Percentiles rank a stretch among this genome's conserved stretches.
Evolutionary conservation across 2,329 filamentous ascomycete genomes (phyloP).

Genomic region (Ustilaginoidea virens): DNA sequence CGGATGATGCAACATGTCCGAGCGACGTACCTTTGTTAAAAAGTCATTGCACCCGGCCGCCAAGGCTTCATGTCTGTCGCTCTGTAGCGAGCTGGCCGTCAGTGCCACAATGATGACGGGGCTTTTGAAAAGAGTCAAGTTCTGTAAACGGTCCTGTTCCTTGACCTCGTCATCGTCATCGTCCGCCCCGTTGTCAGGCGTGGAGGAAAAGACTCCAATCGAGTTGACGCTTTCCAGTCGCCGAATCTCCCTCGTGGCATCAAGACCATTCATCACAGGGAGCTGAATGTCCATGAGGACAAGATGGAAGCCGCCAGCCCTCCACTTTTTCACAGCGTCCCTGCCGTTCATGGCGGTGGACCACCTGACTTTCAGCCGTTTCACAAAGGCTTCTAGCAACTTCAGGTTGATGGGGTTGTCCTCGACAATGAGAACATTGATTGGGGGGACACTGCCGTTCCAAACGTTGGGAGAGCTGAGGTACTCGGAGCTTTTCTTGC

Average conservation of each 20-base stretch:
- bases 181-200: conserved; percentile 34
- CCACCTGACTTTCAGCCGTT: conserved; percentile 88
- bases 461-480: conserved; percentile 46
- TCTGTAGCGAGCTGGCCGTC: conserved; percentile 87
- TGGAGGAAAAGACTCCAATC: conserved; percentile 79
- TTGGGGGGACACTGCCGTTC: conserved; percentile 76
- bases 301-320: conserved; percentile 79
- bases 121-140: conserved; percentile 69
- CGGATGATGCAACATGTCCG: not conserved
- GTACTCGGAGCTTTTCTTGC: conserved; percentile 33
- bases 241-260: conserved; percentile 89
- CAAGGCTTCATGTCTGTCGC: conserved; percentile 85
- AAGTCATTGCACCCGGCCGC: conserved; percentile 97
- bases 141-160: conserved; percentile 54
- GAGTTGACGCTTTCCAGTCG: conserved; percentile 78
- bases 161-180: conserved; percentile 31
- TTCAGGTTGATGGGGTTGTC: conserved; percentile 97
- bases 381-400: conserved; percentile 88
- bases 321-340: conserved; percentile 89
- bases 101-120: conserved; percentile 96
- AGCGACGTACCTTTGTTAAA: conserved; percentile 65
- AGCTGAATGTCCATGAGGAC: conserved; percentile 98
- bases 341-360: conserved; percentile 92
- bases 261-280: conserved; percentile 88
- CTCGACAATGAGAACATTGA: conserved; percentile 94